These are phyloP conservation scores for Chionographis japonica DNA, from an alignment of 106 monocot genomes.

Conservation along the genomic window DNA sequence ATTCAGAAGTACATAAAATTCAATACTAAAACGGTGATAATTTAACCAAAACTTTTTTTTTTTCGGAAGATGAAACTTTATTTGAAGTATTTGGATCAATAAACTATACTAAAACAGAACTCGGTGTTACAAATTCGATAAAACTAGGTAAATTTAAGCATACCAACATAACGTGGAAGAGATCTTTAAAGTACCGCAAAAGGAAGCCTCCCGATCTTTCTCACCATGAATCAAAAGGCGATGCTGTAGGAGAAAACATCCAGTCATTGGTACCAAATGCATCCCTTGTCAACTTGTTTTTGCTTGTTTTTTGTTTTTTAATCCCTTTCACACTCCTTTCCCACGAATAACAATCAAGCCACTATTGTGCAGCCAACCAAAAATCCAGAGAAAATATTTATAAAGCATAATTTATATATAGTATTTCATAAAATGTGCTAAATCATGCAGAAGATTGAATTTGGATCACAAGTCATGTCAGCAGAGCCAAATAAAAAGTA, in stretches of 20 bases:
- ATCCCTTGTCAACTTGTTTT: conserved; percentile 34
- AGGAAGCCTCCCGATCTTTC: conserved; percentile 49
- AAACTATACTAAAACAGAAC: conserved; percentile 10
- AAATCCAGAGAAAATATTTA: neutral
- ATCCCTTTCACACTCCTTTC: neutral
- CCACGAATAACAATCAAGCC: neutral
- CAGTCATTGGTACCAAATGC: conserved; percentile 46
- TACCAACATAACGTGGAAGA: conserved; percentile 74
- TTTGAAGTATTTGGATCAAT: neutral
- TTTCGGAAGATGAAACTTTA: conserved; percentile 2
- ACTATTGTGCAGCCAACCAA: neutral
- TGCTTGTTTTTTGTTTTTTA: conserved; percentile 13
- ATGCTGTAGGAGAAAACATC: conserved; percentile 80
- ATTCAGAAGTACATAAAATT: conserved; percentile 5
- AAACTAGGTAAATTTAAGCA: conserved; percentile 41
- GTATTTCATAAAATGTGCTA: too few relatives aligned
- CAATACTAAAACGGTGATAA: too few relatives aligned
- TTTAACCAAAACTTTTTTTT: neutral
- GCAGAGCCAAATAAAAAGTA: neutral
- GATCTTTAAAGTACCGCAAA: conserved; percentile 60
- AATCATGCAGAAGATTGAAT: too few relatives aligned
- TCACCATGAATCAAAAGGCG: conserved; percentile 33
- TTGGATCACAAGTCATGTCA: too few relatives aligned
- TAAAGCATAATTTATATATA: neutral
- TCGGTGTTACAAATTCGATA: conserved; percentile 18